Evolutionary conservation across 495 filamentous ascomycete species (phyloP).

Genomic region (Aspergillus carlsbadensis): DNA sequence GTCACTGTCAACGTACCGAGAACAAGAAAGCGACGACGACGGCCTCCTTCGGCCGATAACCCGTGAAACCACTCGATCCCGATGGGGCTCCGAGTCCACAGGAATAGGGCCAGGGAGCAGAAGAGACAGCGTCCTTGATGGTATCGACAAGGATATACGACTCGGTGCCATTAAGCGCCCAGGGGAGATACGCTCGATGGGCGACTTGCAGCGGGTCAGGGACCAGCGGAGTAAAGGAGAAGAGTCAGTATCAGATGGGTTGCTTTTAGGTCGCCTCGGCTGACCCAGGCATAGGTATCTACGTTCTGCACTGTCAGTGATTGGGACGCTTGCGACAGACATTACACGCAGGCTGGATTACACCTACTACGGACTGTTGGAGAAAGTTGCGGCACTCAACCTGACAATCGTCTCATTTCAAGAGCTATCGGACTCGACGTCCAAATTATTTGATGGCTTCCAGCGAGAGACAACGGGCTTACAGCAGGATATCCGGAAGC

Average conservation of each 20-base stretch:
- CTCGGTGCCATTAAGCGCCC: constrained; percentile 27
- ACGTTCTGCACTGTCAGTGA: constrained; percentile 34
- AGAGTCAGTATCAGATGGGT: constrained; percentile 32
- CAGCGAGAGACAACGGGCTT: constrained; percentile 58
- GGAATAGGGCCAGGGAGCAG: constrained; percentile 26
- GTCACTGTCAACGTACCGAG: constrained; percentile 35
- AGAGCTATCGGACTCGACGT: constrained; percentile 63
- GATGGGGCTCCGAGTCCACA: constrained; percentile 36
- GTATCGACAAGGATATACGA: constrained; percentile 30
- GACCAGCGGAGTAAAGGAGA: constrained; percentile 45
- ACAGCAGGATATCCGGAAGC: constrained; percentile 59
- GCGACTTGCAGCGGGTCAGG: constrained; percentile 42
- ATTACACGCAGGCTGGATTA: constrained; percentile 77
- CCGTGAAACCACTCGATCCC: constrained; percentile 33
- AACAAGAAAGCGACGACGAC: constrained; percentile 36
- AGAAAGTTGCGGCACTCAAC: constrained; percentile 70
- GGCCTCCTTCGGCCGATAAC: constrained; percentile 34
- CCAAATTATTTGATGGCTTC: constrained; percentile 62
- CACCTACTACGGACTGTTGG: constrained; percentile 80
- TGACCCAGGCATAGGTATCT: constrained; percentile 29
- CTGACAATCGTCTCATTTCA: constrained; percentile 66
- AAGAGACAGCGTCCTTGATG: constrained; percentile 34
- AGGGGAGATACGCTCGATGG: constrained; percentile 39
- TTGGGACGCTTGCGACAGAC: constrained; percentile 46
- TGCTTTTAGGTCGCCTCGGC: background rate